phyloP scores from a whole-genome alignment of 139 green algal species.

The Chlorokybus atmophyticus region DNA sequence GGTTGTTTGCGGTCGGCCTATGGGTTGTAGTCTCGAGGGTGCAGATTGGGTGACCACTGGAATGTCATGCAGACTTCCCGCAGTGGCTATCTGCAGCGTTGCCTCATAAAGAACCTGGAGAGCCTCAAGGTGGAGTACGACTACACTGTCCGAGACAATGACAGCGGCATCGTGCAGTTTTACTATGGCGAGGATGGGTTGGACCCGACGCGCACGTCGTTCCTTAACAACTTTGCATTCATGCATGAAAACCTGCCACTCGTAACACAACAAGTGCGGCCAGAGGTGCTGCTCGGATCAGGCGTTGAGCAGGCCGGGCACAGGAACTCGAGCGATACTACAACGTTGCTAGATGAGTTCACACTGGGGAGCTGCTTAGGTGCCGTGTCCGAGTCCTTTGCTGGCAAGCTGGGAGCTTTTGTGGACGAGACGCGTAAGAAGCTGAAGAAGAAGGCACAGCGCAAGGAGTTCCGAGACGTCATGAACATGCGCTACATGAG shows the following conservation, averaged over 20 bases:
- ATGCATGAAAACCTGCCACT: conserved; percentile 52
- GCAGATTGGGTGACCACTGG: conserved; percentile 77
- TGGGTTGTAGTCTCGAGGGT: neutral
- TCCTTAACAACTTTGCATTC: conserved; percentile 71
- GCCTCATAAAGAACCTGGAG: conserved; percentile 92
- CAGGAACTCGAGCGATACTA: neutral
- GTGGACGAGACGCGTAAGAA: neutral
- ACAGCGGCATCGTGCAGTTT: conserved; percentile 74
- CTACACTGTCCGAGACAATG: conserved; percentile 68
- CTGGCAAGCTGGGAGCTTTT: conserved; percentile 1
- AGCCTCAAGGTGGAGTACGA: conserved; percentile 54
- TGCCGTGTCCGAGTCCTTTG: conserved; percentile 14
- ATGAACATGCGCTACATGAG: conserved; percentile 82
- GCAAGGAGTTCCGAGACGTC: conserved; percentile 29
- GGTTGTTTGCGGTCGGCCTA: neutral
- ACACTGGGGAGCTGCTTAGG: conserved; percentile 5
- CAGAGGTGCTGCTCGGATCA: neutral
- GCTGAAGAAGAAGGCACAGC: neutral
- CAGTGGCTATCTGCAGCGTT: conserved; percentile 77
- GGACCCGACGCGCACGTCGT: conserved; percentile 52
- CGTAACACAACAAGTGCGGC: conserved; percentile 25
- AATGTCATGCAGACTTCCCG: conserved; percentile 94
- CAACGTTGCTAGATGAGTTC: conserved; percentile 11
- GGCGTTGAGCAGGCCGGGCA: neutral
- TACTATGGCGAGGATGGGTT: conserved; percentile 88